Evolutionary conservation across 2,329 filamentous ascomycete species (phyloP), one percentile per base, ranked within the genome.

Genomic region (Alternaria sp.): DNA sequence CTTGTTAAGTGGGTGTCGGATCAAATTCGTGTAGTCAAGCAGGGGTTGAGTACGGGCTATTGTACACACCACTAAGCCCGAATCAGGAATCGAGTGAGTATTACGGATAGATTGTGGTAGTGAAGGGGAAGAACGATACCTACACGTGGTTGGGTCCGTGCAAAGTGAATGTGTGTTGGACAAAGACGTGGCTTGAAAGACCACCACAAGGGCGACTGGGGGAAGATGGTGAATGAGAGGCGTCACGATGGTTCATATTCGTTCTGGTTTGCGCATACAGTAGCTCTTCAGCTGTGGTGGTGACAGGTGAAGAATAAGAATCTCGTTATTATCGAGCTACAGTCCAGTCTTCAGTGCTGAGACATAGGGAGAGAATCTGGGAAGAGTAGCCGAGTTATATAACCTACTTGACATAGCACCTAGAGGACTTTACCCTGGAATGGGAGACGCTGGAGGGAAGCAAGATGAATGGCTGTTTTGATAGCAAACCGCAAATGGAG

Each of bases 111-210:
- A n/a, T 17, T 17, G 36, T 28, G 46, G 17, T n/a, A 30, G n/a
- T 21, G 15, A 50, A 50, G 43, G n/a, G 54, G 47, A 57, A 58
- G 36, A 40, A 40, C n/a, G 15, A 44, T 30, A 62, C 28, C n/a
- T n/a, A 58, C 11, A 23, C n/a, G 30, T 52, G 47, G 32, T 46
- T 11, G 25, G 49, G 43, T 30, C 53, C n/a, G 53, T 64, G 58
- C 58, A 9, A 45, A 13, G 54, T 30, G 23, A 43, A 13, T 50
- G 25, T 36, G n/a, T 40, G 21, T 21, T n/a, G 13, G 32, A 61
- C 43, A 64, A 61, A 61, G 59, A 57, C 40, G 17, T 30, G 8
- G 43, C 12, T 6, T 63, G 49, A 47, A 58, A 52, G 44, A 52
- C 26, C 8, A 46, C 8, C 15, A 58, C 47, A 61, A 59, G 30